Conservation (phyloP, 192 early-diverging fungal species). For the Umbelopsis sp. region DNA sequence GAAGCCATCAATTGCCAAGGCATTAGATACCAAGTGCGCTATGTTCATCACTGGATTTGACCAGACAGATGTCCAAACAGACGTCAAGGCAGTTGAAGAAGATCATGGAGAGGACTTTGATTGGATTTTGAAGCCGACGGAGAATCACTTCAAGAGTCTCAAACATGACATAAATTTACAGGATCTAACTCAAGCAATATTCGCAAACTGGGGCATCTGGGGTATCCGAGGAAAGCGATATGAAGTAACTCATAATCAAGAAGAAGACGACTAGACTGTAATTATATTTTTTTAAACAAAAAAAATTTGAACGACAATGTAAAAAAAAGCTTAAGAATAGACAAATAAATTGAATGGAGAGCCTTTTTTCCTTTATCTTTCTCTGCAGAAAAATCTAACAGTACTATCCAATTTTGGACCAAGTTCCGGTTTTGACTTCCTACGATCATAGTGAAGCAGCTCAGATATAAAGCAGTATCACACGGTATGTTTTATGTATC, state of each 20-base stretch:
- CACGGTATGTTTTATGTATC: not conserved
- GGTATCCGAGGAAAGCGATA: conserved; percentile 80
- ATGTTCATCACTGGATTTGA: conserved; percentile 81
- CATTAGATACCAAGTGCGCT: conserved; percentile 76
- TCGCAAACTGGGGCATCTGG: conserved; percentile 81
- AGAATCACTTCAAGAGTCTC: conserved; percentile 68
- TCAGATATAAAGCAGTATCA: not conserved
- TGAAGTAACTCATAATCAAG: conserved; percentile 57
- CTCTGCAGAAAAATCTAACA: too few species aligned
- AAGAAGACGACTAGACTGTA: conserved; percentile 27
- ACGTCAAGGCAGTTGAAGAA: conserved; percentile 59
- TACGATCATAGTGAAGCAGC: too few species aligned
- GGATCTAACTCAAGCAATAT: conserved; percentile 70
- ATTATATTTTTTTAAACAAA: conserved; percentile 5
- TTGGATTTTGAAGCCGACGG: conserved; percentile 70
- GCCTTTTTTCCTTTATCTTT: not conserved
- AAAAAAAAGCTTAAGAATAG: not conserved
- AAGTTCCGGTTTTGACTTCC: too few species aligned
- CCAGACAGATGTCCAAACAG: conserved; percentile 61
- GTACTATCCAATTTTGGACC: too few species aligned
- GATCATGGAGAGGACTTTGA: conserved; percentile 64
- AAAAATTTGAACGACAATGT: not conserved
- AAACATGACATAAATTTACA: conserved; percentile 74
- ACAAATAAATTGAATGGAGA: not conserved
- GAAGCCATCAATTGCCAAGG: conserved; percentile 64